Conservation (phyloP, 345 rosid species). For the Nephelium lappaceum region DNA sequence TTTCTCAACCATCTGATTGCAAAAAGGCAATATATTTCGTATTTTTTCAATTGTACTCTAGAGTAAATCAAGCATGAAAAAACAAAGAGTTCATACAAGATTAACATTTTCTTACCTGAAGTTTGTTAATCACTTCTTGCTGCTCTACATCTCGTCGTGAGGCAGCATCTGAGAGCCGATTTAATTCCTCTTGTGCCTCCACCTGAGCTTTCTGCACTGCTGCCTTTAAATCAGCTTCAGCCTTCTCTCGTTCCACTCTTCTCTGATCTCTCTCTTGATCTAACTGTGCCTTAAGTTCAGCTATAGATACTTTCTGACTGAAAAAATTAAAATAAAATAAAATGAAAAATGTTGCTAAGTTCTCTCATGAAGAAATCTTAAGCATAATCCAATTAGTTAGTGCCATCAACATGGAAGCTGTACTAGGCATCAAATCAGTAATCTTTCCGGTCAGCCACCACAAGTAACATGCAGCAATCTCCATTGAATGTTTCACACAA, state of each 20-base stretch:
- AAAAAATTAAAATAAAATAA: slow-evolving; percentile 34
- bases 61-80: slow-evolving; percentile 14
- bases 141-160: slow-evolving; percentile 70
- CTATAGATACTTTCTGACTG: slow-evolving; percentile 83
- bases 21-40: slow-evolving; percentile 26
- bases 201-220: slow-evolving; percentile 78
- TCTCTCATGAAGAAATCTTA: neutral
- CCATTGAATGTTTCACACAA: neutral
- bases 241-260: slow-evolving; percentile 78
- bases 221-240: slow-evolving; percentile 66
- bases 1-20: slow-evolving; percentile 69
- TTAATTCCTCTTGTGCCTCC: slow-evolving; percentile 77
- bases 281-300: slow-evolving; percentile 67
- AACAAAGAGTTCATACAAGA: slow-evolving; percentile 17
- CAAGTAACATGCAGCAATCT: neutral
- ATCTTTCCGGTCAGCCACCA: neutral
- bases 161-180: slow-evolving; percentile 62
- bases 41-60: slow-evolving; percentile 10
- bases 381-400: slow-evolving; percentile 12
- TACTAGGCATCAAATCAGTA: neutral
- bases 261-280: slow-evolving; percentile 88
- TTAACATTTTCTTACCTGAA: slow-evolving; percentile 57
- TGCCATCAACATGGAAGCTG: neutral
- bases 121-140: slow-evolving; percentile 79
- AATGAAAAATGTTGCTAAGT: neutral